Base-by-base conservation (phyloP, 106 monocot species). In the Dioscorea zingiberensis region DNA sequence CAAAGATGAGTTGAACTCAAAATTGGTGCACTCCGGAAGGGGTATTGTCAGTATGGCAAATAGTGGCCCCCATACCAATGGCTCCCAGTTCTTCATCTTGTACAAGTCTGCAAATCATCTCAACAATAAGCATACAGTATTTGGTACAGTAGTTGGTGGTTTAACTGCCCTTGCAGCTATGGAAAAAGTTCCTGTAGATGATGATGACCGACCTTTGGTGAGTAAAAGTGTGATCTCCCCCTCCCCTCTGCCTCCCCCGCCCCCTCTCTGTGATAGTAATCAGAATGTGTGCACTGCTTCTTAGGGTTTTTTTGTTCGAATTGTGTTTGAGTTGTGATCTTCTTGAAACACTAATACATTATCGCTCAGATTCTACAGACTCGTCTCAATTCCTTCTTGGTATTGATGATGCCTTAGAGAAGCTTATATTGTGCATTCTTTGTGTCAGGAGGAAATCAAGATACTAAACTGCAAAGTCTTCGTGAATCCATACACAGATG, bases 1-100 rank as follows among this genome's bases (percentile, higher is more conserved):
- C 79, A 98, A 98, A 68, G 97, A 98, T 69, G 97, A 98, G 32
- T n/a, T 89, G 30, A 86, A 98, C 66, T 98, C 97, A 63, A 98
- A 93, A 76, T 70, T 98, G 51, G 47, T 86, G 25, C 97, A 98
- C 53, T 84, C 92, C 6, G 97, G 89, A 74, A 83, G 84, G 47
- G 97, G 97, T 72, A 84, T 92, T 65, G 79, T 98, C 7, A 98
- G 97, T 74, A 98, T 98, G 97, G 97, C 97, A n/a, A 98, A 98
- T 44, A 93, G 92, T 64, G 97, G 97, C 0, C 86, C 92, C 5
- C 92, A 98, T 75, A 93, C 83, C 54, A 98, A 98, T 75, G 97
- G 97, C 7, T 98, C 97, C 28, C 97, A 98, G 51, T 98, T 98
- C 68, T 98, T 98, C 71, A 89, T 98, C 60, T 58, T 92, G 29